These are phyloP conservation scores for Urochloa ruziziensis DNA, from an alignment of 176 grass and related monocot genomes.

Conservation along the genomic window DNA sequence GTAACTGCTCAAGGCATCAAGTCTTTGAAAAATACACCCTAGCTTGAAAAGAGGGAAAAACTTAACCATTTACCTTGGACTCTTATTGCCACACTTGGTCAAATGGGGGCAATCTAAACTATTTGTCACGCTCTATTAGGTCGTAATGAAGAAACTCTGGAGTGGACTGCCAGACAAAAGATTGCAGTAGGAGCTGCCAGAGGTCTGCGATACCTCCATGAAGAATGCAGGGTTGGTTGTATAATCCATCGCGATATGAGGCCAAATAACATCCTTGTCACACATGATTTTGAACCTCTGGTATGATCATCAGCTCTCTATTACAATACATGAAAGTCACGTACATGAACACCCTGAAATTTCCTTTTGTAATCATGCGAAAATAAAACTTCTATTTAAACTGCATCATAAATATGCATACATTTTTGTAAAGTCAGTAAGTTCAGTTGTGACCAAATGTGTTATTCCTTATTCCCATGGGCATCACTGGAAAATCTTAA, in stretches of 20 bases:
- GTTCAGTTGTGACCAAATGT: not conserved
- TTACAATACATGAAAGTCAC: not conserved
- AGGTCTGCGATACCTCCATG: conserved; percentile 89
- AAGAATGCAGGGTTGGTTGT: conserved; percentile 93
- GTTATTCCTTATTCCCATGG: not conserved
- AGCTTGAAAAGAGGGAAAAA: not conserved
- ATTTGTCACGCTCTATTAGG: conserved; percentile 33
- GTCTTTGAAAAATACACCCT: not conserved
- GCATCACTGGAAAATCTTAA: not conserved
- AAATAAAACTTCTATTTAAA: not conserved
- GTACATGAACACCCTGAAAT: not conserved
- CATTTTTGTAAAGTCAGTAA: not conserved
- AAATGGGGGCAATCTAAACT: not conserved
- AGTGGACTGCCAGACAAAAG: conserved; percentile 87
- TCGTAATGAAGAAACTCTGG: conserved; percentile 55
- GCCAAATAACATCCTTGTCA: conserved; percentile 96
- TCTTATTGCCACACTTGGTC: not conserved
- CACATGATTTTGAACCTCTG: conserved; percentile 96
- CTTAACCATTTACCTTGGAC: not conserved
- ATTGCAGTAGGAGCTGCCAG: conserved; percentile 89
- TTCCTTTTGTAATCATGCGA: not conserved
- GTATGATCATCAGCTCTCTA: conserved; percentile 35
- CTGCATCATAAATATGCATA: too few species aligned
- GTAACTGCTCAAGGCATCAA: not conserved
- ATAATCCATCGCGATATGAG: conserved; percentile 97